Evolutionary conservation across 2,329 filamentous ascomycete species (phyloP).

Genomic region (Epichloe hybrida): DNA sequence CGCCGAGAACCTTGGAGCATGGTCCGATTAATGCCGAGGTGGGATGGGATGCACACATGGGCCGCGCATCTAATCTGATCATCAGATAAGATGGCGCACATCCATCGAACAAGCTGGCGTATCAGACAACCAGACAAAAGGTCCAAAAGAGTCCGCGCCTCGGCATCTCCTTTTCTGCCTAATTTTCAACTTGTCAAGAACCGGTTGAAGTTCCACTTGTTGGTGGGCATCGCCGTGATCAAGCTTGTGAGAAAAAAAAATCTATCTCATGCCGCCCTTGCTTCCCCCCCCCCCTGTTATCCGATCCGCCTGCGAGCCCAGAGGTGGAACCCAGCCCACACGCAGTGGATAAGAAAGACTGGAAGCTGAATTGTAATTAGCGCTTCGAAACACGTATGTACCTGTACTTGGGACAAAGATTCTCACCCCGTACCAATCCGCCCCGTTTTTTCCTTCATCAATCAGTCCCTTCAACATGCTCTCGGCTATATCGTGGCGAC

Average conservation of each 20-base stretch:
- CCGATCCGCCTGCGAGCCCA: too few relatives aligned
- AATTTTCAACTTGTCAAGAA: too few relatives aligned
- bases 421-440: background rate
- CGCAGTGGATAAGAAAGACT: too few relatives aligned
- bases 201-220: too few relatives aligned
- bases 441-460: background rate
- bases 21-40: constrained; percentile 5
- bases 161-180: too few relatives aligned
- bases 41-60: background rate
- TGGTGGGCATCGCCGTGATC: too few relatives aligned
- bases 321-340: too few relatives aligned
- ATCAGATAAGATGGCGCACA: constrained; percentile 27
- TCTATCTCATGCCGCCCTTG: background rate
- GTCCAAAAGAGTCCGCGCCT: too few relatives aligned
- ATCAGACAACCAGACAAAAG: too few relatives aligned
- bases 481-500: background rate
- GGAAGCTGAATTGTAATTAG: too few relatives aligned
- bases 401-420: background rate
- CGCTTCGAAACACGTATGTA: background rate
- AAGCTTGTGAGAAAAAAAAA: too few relatives aligned
- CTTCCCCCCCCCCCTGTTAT: background rate
- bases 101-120: background rate
- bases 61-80: constrained; percentile 27
- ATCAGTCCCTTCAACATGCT: background rate
- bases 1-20: too few relatives aligned